These are phyloP conservation scores for Aegilops tauschii DNA, from an alignment of 176 grass and related monocot genomes.

Conservation along the genomic window DNA sequence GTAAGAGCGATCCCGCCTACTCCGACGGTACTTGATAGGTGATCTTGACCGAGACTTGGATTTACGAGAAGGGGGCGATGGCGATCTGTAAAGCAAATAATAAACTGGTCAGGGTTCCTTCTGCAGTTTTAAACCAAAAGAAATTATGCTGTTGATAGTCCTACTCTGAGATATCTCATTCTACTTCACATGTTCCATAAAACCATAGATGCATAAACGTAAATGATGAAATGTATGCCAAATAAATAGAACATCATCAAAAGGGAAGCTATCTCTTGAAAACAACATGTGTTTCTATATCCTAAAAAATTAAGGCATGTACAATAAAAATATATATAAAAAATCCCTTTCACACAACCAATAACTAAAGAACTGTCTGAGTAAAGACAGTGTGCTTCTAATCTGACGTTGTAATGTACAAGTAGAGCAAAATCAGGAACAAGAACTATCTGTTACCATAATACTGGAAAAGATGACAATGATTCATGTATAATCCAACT, in stretches of 20 bases:
- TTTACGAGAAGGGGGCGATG: constrained; percentile 44
- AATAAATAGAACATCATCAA: not conserved
- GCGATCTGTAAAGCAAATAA: constrained; percentile 65
- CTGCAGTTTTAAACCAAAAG: constrained; percentile 27
- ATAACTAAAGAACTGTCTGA: not conserved
- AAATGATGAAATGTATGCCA: constrained; percentile 1
- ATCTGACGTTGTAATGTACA: not conserved
- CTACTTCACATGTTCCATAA: not conserved
- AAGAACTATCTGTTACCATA: not conserved
- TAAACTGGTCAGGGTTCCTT: constrained; percentile 24
- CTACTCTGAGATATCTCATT: not conserved
- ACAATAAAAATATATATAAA: not conserved
- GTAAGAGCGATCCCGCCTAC: constrained; percentile 66
- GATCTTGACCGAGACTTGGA: constrained; percentile 88
- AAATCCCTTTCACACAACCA: not conserved
- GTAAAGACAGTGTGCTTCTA: not conserved
- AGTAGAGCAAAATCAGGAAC: not conserved
- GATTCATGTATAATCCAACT: not conserved
- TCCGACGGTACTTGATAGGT: constrained; percentile 82
- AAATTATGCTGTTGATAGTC: not conserved
- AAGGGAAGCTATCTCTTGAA: not conserved
- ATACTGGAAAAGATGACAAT: not conserved
- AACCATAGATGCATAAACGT: not conserved
- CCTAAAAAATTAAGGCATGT: constrained; percentile 14
- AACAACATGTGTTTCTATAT: constrained; percentile 5